These are phyloP conservation scores for Handroanthus guayacan DNA, from an alignment of 257 asterid genomes.

Conservation along the genomic window DNA sequence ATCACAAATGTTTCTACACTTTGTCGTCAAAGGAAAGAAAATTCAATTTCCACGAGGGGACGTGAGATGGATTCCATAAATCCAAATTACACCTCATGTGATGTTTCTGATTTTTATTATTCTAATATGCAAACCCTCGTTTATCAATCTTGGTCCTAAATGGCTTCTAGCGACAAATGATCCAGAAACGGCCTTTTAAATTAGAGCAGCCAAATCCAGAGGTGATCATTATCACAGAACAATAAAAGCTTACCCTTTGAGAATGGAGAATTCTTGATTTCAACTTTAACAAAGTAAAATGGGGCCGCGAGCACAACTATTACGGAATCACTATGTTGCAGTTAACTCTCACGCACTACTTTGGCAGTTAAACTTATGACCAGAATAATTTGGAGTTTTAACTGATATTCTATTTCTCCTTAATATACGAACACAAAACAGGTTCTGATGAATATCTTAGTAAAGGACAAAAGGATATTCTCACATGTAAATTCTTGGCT, in stretches of 20 bases:
- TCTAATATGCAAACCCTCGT: too few species aligned
- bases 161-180: neutral
- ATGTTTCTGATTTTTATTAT: too few species aligned
- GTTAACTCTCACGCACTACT: neutral
- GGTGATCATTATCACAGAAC: neutral
- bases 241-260: neutral
- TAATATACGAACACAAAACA: neutral
- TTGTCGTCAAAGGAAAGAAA: too few species aligned
- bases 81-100: too few species aligned
- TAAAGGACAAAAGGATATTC: neutral
- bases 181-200: too few species aligned
- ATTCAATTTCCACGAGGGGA: too few species aligned
- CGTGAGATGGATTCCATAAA: too few species aligned
- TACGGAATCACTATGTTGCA: too few species aligned
- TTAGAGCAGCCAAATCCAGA: neutral
- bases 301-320: neutral
- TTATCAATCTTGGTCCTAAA: too few species aligned
- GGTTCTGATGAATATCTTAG: neutral
- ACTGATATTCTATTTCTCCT: neutral
- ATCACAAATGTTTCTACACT: neutral
- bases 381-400: neutral
- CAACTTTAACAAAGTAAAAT: neutral
- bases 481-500: neutral
- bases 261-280: neutral
- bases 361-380: neutral